Base-by-base conservation (phyloP, 2,329 filamentous ascomycete species). In the Helicocarpus griseus region DNA sequence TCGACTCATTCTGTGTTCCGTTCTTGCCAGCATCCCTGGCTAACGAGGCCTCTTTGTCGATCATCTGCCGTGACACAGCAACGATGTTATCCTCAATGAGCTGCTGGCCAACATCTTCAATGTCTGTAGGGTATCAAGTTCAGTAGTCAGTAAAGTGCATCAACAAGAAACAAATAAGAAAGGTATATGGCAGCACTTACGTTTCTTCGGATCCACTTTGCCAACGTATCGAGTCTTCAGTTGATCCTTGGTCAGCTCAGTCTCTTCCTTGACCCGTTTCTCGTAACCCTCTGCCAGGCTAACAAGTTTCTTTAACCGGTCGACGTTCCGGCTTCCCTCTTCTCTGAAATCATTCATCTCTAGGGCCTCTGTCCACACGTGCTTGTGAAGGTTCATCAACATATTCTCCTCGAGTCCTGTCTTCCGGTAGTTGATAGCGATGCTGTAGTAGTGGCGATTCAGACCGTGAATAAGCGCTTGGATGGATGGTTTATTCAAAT, bases 1-100 rank as follows among this genome's bases (percentile, higher is more conserved):
- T 88, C 52, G 75, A 66, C 46, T 69, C 70, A 46, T 66, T 68
- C 41, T 83, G 76, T 35, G 74, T 64, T 13, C 69, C 69, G 61
- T 61, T 68, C 48, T 55, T 63, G 49, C 57, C 69, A 51, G 70
- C 69, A 66, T 54, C 86, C 78, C 71, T 85, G 19, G 91, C 88
- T 71, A 95, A 87, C 4, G 89, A 93, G 3, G 93, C 93, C 71
- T 98, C 93, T 75, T 97, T 97, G 75, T 97, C 93, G 64, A 98
- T 97, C 91, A 98, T 96, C 71, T 97, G 93, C 68, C 91, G 80
- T 58, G 89, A 94, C n/a, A 98, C 90, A 3, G 89, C 88, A 11
- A 98, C 93, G 58, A 98, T 98, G 73, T 98, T 98, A 79, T 98
- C 93, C 74, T 98, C 94, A 63, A 98, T 97, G 58, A 97, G 80